A percentile compares a stretch with the other conserved stretches of the same genome.
Evolutionary conservation across 2,329 filamentous ascomycete genomes (phyloP).

Genomic region (Trichoderma sp.): DNA sequence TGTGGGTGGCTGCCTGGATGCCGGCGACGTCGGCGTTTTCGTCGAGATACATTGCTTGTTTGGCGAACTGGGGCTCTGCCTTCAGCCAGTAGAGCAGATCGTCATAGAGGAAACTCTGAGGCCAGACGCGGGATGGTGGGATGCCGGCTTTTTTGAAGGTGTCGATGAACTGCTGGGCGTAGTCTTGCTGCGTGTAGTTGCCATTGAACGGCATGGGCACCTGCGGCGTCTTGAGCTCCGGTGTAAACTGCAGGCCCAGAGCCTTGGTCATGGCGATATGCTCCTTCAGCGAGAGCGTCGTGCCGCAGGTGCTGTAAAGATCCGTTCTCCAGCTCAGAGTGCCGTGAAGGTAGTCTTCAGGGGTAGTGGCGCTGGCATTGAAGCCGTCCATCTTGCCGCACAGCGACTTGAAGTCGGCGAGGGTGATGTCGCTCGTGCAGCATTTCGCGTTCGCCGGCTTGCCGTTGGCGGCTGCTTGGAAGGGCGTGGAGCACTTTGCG

Average conservation of each 20-base stretch:
- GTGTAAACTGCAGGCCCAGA: slow-evolving; percentile 63
- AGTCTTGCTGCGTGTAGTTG: slow-evolving; percentile 65
- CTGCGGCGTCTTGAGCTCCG: slow-evolving; percentile 67
- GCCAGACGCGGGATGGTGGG: slow-evolving; percentile 56
- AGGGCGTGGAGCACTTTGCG: slow-evolving; percentile 64
- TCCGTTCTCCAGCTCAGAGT: slow-evolving; percentile 65
- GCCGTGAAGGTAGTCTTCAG: slow-evolving; percentile 58
- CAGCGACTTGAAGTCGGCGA: slow-evolving; percentile 66
- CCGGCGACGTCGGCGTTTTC: slow-evolving; percentile 57
- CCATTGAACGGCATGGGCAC: slow-evolving; percentile 70
- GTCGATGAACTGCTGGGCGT: slow-evolving; percentile 65
- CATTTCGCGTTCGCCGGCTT: slow-evolving; percentile 61
- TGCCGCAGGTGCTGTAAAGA: slow-evolving; percentile 65
- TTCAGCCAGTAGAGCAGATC: slow-evolving; percentile 69
- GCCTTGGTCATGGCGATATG: slow-evolving; percentile 62
- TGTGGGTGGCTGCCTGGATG: slow-evolving; percentile 56
- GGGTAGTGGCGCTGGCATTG: slow-evolving; percentile 59
- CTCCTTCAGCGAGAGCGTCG: slow-evolving; percentile 61
- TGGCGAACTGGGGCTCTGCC: slow-evolving; percentile 60
- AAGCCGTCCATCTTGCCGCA: slow-evolving; percentile 72
- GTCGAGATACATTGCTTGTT: slow-evolving; percentile 66
- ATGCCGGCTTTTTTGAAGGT: slow-evolving; percentile 58
- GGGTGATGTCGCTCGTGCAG: slow-evolving; percentile 71
- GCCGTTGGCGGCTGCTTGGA: slow-evolving; percentile 53
- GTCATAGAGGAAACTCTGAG: slow-evolving; percentile 66